Base-by-base conservation (phyloP, 176 grass and related monocot species). In the Leersia perrieri region DNA sequence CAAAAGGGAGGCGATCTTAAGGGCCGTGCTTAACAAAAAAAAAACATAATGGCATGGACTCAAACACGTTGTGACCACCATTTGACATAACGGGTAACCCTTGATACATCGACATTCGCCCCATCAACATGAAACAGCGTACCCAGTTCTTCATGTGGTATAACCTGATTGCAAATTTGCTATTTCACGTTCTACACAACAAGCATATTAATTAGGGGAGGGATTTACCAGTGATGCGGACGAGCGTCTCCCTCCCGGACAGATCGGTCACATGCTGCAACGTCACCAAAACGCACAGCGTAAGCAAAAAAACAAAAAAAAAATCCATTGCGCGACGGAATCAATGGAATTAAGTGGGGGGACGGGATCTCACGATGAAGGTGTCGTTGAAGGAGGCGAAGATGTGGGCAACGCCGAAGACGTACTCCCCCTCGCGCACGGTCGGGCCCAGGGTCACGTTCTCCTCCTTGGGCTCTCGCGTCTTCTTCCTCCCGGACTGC, bases 351-450 rank as follows among this genome's bases (percentile, higher is more conserved):
- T 60, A 26, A 44, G 11, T 9, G 14, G 30, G 3, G 13, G 27
- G 3, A 5, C 49, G 12, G 16, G 25, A 5, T 62, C 82, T 88
- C 80, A 96, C 90, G 76, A 96, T 90, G 31, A 96, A 96, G 11
- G 90, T 96, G 63, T 96, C 93, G 20, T 96, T 96, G 88, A 96
- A 96, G 14, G 93, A 96, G 16, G 90, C 93, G 66, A 88, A 96
- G 78, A 96, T 86, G 66, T 73, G 93, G 22, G 90, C 93, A 35
- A 96, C 90, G 41, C 93, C 88, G 71, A 96, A 90, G 22, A 76
- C 93, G 32, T 90, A 57, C 79, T 96, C 90, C 2, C 93, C 93
- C 33, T 96, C 93, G 32, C 93, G 90, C 18, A 92, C 90, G 9
- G 93, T 31, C 0, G 93, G 93, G 0, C 90, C 93, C 64, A 96